Evolutionary conservation across 1,139 yeast species (phyloP), one percentile per base, ranked within the genome.

Genomic region (Candida tunisiensis): DNA sequence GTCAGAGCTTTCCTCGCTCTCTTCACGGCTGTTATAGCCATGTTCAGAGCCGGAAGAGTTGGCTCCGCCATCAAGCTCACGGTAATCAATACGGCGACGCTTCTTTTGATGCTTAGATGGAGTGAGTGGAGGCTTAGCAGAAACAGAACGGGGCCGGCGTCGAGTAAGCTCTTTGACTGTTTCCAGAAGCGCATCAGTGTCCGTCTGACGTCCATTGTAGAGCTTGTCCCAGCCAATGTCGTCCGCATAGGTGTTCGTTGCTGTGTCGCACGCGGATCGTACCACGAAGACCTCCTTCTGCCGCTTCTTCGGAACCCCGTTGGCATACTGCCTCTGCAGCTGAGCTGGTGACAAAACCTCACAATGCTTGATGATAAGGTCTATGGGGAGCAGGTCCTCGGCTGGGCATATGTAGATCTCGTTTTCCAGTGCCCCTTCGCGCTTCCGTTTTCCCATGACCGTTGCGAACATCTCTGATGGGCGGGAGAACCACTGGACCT

Each of bases 41-140:
- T 10, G 14, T 11, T 20, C 22, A 3, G 13, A 7, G 13, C 11
- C 22, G 8, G 22, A 20, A 6, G 6, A 8, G 8, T 4, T 8
- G 11, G n/a, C 14, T n/a, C 15, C 22, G n/a, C 5, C 21, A n/a
- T 14, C 9, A 7, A 9, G 9, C 19, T 17, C 19, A 9, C 8
- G 7, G 19, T 7, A 9, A 7, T 17, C 19, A 17, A 7, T 9
- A 17, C 19, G 19, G 8, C 9, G 19, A 7, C 19, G 37, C 43
- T 3, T 37, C 34, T 23, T 44, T 49, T 4, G 46, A 42, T 21
- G 39, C 47, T 4, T 25, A 48, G 20, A 41, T 10, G 22, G 22
- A 13, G n/a, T 20, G 9, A 14, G 14, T 14, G 3, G 14, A 5
- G 22, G 14, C 4, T 20, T 10, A 14, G 22, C 9, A 7, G 19